phyloP scores from a whole-genome alignment of 2,329 filamentous ascomycete species.

The Chrysoporthe puriensis region DNA sequence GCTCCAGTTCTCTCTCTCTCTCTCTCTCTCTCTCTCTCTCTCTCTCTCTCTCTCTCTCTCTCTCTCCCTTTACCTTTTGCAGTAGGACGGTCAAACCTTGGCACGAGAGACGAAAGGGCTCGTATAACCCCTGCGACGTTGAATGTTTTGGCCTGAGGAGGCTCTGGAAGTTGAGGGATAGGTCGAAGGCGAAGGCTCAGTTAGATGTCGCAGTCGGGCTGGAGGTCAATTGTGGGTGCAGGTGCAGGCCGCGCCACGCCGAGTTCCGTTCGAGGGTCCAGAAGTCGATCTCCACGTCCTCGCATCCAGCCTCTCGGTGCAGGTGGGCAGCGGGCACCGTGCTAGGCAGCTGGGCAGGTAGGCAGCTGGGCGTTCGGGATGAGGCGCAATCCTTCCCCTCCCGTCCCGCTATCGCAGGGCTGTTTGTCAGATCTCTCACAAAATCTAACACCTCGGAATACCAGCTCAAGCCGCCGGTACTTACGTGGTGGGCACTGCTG shows the following conservation, averaged over 20 bases:
- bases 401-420: slow-evolving; percentile 3
- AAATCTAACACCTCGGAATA: neutral
- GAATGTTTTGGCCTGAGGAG: neutral
- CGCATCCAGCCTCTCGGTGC: slow-evolving; percentile 1
- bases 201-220: neutral
- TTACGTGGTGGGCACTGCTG: neutral
- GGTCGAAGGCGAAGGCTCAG: neutral
- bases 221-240: slow-evolving; percentile 1
- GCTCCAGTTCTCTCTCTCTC: neutral
- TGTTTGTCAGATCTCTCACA: slow-evolving; percentile 17
- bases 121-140: neutral
- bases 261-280: neutral
- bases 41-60: neutral
- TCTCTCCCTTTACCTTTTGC: neutral
- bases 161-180: neutral
- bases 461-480: neutral
- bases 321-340: too few species aligned
- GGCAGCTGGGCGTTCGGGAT: neutral
- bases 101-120: neutral
- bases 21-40: too few species aligned
- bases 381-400: slow-evolving; percentile 11
- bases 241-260: neutral
- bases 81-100: too few species aligned
- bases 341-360: neutral
- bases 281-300: neutral